Percentiles rank a stretch among this genome's conserved stretches.
These are phyloP conservation scores for Geranium brycei DNA, from an alignment of 345 rosid species.

Conservation along the genomic window DNA sequence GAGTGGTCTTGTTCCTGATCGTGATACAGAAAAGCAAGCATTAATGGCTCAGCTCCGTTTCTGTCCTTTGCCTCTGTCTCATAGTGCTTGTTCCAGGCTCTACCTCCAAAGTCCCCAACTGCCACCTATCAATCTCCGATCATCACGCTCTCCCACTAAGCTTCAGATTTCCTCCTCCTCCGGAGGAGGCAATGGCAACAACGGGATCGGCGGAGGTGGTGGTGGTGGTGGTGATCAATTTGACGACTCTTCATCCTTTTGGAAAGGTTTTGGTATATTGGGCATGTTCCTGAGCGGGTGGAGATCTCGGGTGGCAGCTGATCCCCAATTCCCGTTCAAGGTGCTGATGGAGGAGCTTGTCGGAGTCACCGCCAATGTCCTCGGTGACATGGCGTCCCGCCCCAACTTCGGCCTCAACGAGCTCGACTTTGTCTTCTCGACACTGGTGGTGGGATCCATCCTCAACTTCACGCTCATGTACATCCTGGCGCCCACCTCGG, in stretches of 20 bases:
- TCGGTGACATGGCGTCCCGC: constrained; percentile 97
- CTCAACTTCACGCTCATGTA: constrained; percentile 89
- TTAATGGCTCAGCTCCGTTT: constrained; percentile 2
- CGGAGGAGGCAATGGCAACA: constrained; percentile 28
- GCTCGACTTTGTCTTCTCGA: constrained; percentile 89
- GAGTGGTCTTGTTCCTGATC: not conserved
- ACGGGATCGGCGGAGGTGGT: constrained; percentile 19
- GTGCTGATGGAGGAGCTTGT: constrained; percentile 93
- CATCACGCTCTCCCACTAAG: not conserved
- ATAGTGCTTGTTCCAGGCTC: not conserved
- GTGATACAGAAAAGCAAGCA: not conserved
- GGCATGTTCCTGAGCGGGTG: constrained; percentile 69
- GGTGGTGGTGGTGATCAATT: constrained; percentile 14
- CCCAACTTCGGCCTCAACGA: constrained; percentile 92
- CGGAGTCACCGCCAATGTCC: constrained; percentile 72
- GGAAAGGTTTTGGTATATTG: constrained; percentile 33
- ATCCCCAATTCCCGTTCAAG: constrained; percentile 89
- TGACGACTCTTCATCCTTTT: constrained; percentile 10
- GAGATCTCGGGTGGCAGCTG: constrained; percentile 86
- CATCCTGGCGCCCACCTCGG: constrained; percentile 63
- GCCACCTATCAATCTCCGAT: not conserved
- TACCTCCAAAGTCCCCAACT: not conserved
- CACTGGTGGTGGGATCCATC: constrained; percentile 75
- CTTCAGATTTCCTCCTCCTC: constrained; percentile 14
- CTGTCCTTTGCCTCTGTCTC: not conserved